Evolutionary conservation across 129 eudicot species (phyloP).

Genomic region (Heracleum sosnowskyi): DNA sequence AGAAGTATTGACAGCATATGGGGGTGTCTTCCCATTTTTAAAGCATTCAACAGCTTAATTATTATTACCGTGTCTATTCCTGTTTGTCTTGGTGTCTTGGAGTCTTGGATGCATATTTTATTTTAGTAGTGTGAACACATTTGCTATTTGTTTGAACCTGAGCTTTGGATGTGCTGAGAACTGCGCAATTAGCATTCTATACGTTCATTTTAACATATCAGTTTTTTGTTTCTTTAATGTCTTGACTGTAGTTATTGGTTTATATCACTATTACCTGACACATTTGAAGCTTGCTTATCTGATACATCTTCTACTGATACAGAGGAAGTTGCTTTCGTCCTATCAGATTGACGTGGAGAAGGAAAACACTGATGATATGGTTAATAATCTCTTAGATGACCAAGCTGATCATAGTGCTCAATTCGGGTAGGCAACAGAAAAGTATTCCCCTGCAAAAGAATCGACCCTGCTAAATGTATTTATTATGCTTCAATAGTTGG

Average conservation of each 20-base stretch:
- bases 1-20: neutral
- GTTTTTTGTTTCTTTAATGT: neutral
- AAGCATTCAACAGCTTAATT: neutral
- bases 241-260: neutral
- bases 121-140: neutral
- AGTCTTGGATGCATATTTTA: neutral
- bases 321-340: conserved; percentile 74
- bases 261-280: conserved; percentile 10
- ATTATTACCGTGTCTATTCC: neutral
- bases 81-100: neutral
- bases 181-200: neutral
- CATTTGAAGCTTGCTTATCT: too few species aligned
- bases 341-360: conserved; percentile 55
- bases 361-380: conserved; percentile 32
- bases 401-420: conserved; percentile 40
- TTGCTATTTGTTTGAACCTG: neutral
- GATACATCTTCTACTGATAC: conserved; percentile 16
- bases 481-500: neutral
- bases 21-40: neutral
- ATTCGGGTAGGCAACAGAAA: conserved; percentile 25
- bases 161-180: neutral
- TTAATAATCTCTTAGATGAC: conserved; percentile 26
- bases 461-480: neutral
- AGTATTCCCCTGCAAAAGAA: neutral
- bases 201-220: too few species aligned